Evolutionary conservation across 164 flowering plant species (phyloP), one percentile per base, ranked within the genome.

Genomic region (Sextonia rubra): DNA sequence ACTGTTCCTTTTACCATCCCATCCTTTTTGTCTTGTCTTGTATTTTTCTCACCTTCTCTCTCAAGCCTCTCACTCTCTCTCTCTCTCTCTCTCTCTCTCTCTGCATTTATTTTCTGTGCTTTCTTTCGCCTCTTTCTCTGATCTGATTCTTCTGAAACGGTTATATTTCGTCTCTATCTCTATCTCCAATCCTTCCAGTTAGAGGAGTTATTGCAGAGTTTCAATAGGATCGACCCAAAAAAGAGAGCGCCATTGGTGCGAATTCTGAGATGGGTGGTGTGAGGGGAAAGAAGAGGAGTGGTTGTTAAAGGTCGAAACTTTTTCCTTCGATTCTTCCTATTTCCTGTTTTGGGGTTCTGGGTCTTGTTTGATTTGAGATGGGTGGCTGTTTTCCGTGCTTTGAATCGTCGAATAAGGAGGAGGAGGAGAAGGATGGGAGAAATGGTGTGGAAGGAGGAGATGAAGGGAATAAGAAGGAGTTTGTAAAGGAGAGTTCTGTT

Each of bases 301-400:
- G 9, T 22, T 61, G 27, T 61, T 61, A 61, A 61, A 61, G 64
- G 27, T 61, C 27, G 64, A n/a, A 22, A 2, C 18, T 61, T 22
- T 61, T 20, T 14, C 12, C 6, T 22, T 11, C 9, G 8, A 22
- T 61, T 22, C 27, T 1, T 2, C 12, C 27, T 22, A 20, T n/a
- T 22, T 61, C 27, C 22, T 2, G 12, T 61, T 24, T 22, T 61
- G 22, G 64, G 24, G 12, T 52, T 78, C 69, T 64, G 65, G 60
- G 68, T 29, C 29, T 63, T 74, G 60, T 4, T 72, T 25, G 72
- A 71, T 73, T 79, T 76, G 77, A 68, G 70, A 84, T 84, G 86
- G 84, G 82, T 48, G 83, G 84, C 37, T 84, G 86, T 70, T 75
- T 82, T 71, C 79, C 84, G 0, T 82, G 86, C 72, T 84, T 84